Conservation (phyloP, 108 stramenopile genomes). For the Cyclotella baltica region DNA sequence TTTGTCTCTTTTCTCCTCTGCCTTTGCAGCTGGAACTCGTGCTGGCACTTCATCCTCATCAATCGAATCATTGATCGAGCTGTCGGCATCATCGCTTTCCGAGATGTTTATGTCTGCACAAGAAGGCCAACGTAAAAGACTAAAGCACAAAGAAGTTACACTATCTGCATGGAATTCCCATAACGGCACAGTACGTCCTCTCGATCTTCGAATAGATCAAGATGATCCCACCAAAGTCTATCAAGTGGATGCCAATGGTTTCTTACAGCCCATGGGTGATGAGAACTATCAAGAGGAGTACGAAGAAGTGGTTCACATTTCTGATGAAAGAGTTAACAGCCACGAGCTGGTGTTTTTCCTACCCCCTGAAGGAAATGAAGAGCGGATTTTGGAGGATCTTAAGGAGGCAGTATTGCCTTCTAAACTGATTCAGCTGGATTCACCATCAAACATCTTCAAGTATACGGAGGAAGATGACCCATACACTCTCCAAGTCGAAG, state of each 20-base stretch:
- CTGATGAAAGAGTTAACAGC: no score
- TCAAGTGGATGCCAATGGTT: not conserved
- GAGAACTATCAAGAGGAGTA: not conserved
- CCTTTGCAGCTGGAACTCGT: no score
- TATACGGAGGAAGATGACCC: constrained; percentile 27
- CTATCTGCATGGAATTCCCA: not conserved
- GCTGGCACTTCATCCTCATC: no score
- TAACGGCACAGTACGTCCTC: not conserved
- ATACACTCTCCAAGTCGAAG: not conserved
- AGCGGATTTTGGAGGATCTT: not conserved
- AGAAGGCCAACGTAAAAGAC: not conserved
- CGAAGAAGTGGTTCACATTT: not conserved
- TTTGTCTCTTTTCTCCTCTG: no score
- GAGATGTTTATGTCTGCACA: no score
- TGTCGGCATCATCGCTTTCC: no score
- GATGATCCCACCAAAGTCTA: not conserved
- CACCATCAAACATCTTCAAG: constrained; percentile 11
- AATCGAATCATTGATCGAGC: no score
- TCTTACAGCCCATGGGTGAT: not conserved
- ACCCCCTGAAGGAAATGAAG: not conserved
- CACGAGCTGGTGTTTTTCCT: not conserved
- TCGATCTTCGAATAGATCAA: not conserved
- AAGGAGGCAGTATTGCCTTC: not conserved
- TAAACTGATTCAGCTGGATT: not conserved
- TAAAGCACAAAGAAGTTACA: not conserved